Percentiles rank a stretch among this genome's conserved stretches.
Conservation (phyloP, 306 rosid species). For the Vicia villosa region DNA sequence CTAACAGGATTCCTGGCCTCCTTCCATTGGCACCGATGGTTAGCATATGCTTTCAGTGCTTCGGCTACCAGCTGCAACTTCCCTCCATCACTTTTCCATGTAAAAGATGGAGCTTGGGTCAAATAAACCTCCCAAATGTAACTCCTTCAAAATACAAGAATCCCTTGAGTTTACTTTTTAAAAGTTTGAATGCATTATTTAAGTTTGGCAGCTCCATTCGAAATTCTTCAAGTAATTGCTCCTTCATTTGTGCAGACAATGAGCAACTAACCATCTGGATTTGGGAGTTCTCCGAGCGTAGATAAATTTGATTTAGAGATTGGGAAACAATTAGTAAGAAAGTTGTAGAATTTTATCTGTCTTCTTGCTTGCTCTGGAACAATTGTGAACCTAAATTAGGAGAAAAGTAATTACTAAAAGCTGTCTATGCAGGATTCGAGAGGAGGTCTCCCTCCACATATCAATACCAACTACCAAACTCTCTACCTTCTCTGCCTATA, state of each 20-base stretch:
- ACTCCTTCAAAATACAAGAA: not conserved
- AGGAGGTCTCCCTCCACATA: too few species aligned
- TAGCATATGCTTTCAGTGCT: not conserved
- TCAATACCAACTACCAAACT: not conserved
- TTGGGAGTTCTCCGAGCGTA: not conserved
- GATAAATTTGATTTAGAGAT: slow-evolving; percentile 13
- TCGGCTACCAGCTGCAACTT: not conserved
- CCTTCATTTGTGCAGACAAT: not conserved
- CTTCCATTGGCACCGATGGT: not conserved
- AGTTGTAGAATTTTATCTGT: not conserved
- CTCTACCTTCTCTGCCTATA: not conserved
- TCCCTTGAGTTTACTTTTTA: not conserved
- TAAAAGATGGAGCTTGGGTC: not conserved
- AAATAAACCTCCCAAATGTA: not conserved
- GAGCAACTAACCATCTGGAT: not conserved
- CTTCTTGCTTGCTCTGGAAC: not conserved
- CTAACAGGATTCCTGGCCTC: not conserved
- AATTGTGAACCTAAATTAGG: not conserved
- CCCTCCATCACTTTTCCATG: not conserved
- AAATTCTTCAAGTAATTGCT: not conserved
- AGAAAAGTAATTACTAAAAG: not conserved
- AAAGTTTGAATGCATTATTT: not conserved
- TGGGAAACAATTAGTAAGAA: not conserved
- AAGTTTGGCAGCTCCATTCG: not conserved
- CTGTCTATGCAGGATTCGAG: too few species aligned